A percentile compares a stretch with the other conserved stretches of the same genome.
phyloP scores from a whole-genome alignment of 306 rosid species.

The Neltuma alba region DNA sequence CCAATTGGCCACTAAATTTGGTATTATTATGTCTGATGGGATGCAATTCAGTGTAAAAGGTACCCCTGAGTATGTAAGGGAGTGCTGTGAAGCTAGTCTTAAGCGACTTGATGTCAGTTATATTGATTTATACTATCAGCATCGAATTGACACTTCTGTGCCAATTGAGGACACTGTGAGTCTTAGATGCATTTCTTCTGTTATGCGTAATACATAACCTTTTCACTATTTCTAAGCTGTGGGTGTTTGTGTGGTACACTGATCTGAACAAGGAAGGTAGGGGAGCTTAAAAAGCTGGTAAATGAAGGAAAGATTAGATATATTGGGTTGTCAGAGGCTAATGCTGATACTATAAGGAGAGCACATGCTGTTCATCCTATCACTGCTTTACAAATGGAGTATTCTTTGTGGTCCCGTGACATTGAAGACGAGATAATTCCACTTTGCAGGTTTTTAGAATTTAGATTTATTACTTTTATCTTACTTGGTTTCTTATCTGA shows the following conservation, averaged over 20 bases:
- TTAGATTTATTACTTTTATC: not conserved
- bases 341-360: slow-evolving; percentile 62
- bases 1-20: slow-evolving; percentile 78
- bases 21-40: slow-evolving; percentile 33
- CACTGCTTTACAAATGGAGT: slow-evolving; percentile 80
- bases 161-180: slow-evolving; percentile 81
- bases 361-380: slow-evolving; percentile 77
- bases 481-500: not conserved
- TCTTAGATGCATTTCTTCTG: slow-evolving; percentile 12
- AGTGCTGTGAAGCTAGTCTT: slow-evolving; percentile 75
- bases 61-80: slow-evolving; percentile 58
- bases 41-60: slow-evolving; percentile 48
- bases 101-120: slow-evolving; percentile 48
- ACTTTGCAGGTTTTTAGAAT: slow-evolving; percentile 58
- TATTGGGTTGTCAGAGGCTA: slow-evolving; percentile 68
- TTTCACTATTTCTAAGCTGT: not conserved
- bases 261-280: slow-evolving; percentile 44
- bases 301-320: slow-evolving; percentile 69
- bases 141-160: slow-evolving; percentile 59
- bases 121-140: slow-evolving; percentile 69
- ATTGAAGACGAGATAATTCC: slow-evolving; percentile 70
- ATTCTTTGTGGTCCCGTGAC: slow-evolving; percentile 68
- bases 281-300: slow-evolving; percentile 66
- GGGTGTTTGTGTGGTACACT: slow-evolving; percentile 7
- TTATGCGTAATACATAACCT: not conserved